These are phyloP conservation scores for Phialophora expanda DNA, from an alignment of 2,329 filamentous ascomycete species.

Conservation along the genomic window DNA sequence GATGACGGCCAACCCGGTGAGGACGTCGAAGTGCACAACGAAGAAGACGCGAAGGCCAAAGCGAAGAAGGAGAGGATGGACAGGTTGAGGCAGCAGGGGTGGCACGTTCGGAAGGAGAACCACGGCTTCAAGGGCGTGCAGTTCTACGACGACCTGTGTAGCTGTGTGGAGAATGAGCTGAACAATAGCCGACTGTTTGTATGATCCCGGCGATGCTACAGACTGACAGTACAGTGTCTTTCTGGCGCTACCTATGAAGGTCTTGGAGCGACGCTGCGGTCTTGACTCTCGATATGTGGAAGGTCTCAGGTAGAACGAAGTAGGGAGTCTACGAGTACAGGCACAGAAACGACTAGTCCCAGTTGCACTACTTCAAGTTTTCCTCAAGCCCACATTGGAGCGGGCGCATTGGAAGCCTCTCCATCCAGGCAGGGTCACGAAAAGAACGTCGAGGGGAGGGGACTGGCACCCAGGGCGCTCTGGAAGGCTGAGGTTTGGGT, in stretches of 20 bases:
- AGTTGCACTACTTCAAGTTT: no score
- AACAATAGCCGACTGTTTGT: not conserved
- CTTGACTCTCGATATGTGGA: no score
- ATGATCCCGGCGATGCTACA: not conserved
- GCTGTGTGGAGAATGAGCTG: slow-evolving; percentile 28
- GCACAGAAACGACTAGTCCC: no score
- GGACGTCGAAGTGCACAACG: not conserved
- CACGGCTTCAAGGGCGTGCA: slow-evolving; percentile 36
- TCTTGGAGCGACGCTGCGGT: not conserved
- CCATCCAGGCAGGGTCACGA: no score
- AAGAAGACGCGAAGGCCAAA: not conserved
- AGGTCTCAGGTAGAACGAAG: no score
- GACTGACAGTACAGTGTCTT: not conserved
- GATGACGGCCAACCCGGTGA: not conserved
- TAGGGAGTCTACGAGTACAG: no score
- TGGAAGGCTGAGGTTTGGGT: no score
- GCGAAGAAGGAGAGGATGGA: slow-evolving; percentile 32
- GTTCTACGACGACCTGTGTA: slow-evolving; percentile 35
- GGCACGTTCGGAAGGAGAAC: slow-evolving; percentile 37
- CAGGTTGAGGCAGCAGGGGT: slow-evolving; percentile 30
- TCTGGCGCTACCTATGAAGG: no score
- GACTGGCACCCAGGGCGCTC: no score
- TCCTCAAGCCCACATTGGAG: no score
- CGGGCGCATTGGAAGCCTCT: no score
- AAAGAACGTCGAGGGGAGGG: no score